Evolutionary conservation across 495 filamentous ascomycete species (phyloP).

Genomic region (Amniculicola lignicola): DNA sequence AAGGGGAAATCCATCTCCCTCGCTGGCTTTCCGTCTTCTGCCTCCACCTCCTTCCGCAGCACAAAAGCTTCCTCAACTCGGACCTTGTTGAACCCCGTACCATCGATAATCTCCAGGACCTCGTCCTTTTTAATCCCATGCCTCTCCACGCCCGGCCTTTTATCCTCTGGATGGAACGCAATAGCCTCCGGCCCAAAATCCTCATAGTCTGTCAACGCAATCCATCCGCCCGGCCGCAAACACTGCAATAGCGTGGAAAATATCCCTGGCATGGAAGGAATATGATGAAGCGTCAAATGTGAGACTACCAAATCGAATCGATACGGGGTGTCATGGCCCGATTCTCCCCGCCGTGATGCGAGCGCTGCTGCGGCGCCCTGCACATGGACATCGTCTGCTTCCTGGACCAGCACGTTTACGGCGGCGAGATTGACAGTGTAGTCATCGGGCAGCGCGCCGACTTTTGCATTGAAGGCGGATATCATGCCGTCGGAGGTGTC

Average conservation of each 20-base stretch:
- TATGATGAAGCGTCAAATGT: conserved; percentile 56
- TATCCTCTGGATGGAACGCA: conserved; percentile 50
- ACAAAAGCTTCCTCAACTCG: conserved; percentile 46
- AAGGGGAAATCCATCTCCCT: conserved; percentile 51
- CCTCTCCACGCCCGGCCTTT: conserved; percentile 53
- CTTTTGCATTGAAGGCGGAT: conserved; percentile 46
- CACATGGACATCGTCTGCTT: conserved; percentile 31
- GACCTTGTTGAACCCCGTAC: conserved; percentile 50
- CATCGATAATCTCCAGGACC: conserved; percentile 44
- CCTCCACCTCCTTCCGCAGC: conserved; percentile 49
- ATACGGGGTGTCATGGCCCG: conserved; percentile 27
- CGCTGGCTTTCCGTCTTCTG: conserved; percentile 33
- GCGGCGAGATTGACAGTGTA: conserved; percentile 36
- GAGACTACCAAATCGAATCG: conserved; percentile 51
- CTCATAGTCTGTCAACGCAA: conserved; percentile 57
- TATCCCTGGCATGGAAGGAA: conserved; percentile 45
- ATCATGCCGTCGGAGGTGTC: conserved; percentile 56
- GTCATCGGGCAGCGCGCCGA: conserved; percentile 37
- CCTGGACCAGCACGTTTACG: conserved; percentile 29
- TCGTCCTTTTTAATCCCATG: conserved; percentile 49
- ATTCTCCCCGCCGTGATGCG: conserved; percentile 24
- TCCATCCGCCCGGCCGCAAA: conserved; percentile 45
- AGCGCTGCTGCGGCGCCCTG: conserved; percentile 31
- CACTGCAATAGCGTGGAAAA: conserved; percentile 44
- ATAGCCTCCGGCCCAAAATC: conserved; percentile 53